Evolutionary conservation across 768 basidiomycete species (phyloP).

Genomic region (Auricularia cornea): DNA sequence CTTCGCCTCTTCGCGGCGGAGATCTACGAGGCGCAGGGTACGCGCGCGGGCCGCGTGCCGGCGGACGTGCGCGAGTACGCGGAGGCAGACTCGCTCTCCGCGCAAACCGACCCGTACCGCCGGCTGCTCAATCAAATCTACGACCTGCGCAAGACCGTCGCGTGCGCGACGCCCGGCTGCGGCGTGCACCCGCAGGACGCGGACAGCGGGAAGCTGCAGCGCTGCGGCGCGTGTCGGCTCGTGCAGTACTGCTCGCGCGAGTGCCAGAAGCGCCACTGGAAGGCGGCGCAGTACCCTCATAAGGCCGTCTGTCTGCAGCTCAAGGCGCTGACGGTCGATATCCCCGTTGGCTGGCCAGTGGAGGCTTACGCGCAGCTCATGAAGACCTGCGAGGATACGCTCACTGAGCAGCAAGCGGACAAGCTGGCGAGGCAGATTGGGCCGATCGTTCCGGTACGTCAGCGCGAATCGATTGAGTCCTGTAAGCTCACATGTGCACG

Average conservation of each 20-base stretch:
- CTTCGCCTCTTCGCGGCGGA: too few relatives aligned
- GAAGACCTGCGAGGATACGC: too few relatives aligned
- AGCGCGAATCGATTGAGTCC: too few relatives aligned
- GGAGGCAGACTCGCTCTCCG: background rate
- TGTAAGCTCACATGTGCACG: too few relatives aligned
- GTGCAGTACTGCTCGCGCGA: slow-evolving; percentile 22
- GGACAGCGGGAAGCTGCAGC: slow-evolving; percentile 24
- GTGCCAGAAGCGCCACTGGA: slow-evolving; percentile 27
- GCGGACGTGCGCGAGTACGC: background rate
- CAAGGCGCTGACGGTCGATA: background rate
- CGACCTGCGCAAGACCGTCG: background rate
- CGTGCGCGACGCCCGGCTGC: background rate
- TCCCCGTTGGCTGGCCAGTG: too few relatives aligned
- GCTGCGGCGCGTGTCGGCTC: slow-evolving; percentile 30
- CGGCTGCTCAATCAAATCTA: background rate
- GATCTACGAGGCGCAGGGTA: too few relatives aligned
- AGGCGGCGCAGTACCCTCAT: slow-evolving; percentile 11
- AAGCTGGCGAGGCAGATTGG: too few relatives aligned
- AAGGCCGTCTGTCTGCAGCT: background rate
- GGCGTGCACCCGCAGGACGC: background rate
- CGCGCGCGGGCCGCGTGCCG: background rate
- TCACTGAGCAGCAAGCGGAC: too few relatives aligned
- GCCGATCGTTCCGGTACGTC: too few relatives aligned
- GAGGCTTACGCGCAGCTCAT: too few relatives aligned
- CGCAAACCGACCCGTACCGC: background rate